phyloP scores from a whole-genome alignment of 2,329 filamentous ascomycete genomes.

The Botryotinia calthae region DNA sequence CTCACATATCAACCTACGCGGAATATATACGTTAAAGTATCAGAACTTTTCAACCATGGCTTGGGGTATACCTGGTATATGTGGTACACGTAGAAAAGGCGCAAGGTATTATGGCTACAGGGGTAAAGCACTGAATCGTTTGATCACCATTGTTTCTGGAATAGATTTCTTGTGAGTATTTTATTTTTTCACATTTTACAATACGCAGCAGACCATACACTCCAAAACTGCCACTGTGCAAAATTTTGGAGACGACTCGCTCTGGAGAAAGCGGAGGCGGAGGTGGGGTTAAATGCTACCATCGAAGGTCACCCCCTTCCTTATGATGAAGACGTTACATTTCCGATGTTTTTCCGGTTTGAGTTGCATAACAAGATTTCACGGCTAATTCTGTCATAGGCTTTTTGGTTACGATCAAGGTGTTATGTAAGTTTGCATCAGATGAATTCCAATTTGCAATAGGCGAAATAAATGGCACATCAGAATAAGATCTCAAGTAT shows the following conservation, averaged over 20 bases:
- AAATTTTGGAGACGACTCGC: not conserved
- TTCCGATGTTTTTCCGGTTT: slow-evolving; percentile 13
- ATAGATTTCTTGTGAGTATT: slow-evolving; percentile 63
- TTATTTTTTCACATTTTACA: not conserved
- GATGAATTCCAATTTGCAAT: not conserved
- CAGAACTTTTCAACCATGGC: slow-evolving; percentile 20
- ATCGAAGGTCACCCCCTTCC: not conserved
- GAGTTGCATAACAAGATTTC: not conserved
- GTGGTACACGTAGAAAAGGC: not conserved
- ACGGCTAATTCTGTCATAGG: slow-evolving; percentile 16
- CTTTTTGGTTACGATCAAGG: slow-evolving; percentile 49
- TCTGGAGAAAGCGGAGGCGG: not conserved
- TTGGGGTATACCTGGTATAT: slow-evolving; percentile 8
- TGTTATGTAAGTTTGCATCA: slow-evolving; percentile 9
- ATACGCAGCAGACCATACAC: not conserved
- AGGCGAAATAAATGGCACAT: not conserved
- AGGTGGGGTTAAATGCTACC: not conserved
- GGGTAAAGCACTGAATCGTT: slow-evolving; percentile 64
- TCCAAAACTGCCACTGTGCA: not conserved
- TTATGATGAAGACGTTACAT: not conserved
- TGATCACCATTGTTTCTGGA: slow-evolving; percentile 68
- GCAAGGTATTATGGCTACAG: slow-evolving; percentile 60
- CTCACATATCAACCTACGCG: not conserved
- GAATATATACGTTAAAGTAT: too few relatives aligned
- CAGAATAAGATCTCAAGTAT: not conserved